Base-by-base conservation (phyloP, 2,329 filamentous ascomycete genomes). In the Pseudocercospora crystallina region DNA sequence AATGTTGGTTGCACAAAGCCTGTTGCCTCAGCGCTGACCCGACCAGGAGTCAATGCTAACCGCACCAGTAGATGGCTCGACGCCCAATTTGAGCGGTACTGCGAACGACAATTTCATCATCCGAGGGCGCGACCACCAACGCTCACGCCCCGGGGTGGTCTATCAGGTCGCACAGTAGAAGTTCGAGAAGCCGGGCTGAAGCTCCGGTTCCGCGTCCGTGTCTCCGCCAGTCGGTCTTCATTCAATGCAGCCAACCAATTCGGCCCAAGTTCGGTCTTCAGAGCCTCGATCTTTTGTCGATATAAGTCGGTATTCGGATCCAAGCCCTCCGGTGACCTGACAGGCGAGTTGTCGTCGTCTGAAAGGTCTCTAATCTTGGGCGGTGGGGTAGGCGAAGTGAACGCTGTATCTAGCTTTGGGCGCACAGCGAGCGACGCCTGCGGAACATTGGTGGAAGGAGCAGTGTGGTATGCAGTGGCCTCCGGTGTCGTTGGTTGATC, bases 211-310 rank as follows among this genome's bases (percentile, higher is more conserved):
- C 56, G 48, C 8, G 51, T 43, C 17, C 48, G 55, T 5, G 48
- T 46, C 38, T 58, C 55, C 26, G 51, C 74, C 75, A 80, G 80
- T 31, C 71, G 78, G 68, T 94, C 88, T 63, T 96, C 91, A 53
- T 87, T 87, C 43, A 97, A 76, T 11, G 88, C 89, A 56, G 85
- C 91, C 34, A 99, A 80, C 80, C 95, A 99, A 33, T 85, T 87
- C 61, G 85, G 89, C 30, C 91, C 91, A 58, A 96, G 85, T 64
- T 92, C 89, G 64, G 86, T 86, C 54, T 90, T 86, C 47, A 96
- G 74, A 2, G 87, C 84, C 69, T 96, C 90, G 47, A 97, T 86
- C 70, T 94, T 94, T 68, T 88, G 88, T 50, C 87, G 84, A 70
- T 96, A 97, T 7, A 67, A 41, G 45, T 69, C 65, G 8, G 64